These are phyloP conservation scores for Scheffersomyces coipomensis DNA, from an alignment of 805 yeast species.

Conservation along the genomic window DNA sequence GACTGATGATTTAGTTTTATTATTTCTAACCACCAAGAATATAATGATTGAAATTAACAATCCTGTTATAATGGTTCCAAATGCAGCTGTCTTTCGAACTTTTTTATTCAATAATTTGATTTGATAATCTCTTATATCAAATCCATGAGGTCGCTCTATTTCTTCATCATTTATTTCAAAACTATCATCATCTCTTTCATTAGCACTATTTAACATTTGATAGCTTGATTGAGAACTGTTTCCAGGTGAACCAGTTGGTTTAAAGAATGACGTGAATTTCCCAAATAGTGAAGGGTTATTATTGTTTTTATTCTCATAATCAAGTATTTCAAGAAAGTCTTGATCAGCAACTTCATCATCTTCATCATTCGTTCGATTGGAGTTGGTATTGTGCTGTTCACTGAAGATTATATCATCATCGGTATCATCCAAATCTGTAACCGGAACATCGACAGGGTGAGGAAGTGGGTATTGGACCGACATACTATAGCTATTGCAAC, in stretches of 20 bases:
- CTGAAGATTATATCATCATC: slow-evolving; percentile 32
- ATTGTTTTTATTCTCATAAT: slow-evolving; percentile 16
- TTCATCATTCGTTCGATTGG: neutral
- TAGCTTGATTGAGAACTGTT: neutral
- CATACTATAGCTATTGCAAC: too few species aligned
- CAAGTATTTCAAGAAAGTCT: slow-evolving; percentile 18
- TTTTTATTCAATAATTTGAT: slow-evolving; percentile 22
- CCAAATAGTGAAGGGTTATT: neutral
- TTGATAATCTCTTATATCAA: slow-evolving; percentile 21
- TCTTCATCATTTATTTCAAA: slow-evolving; percentile 16
- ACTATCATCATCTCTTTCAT: slow-evolving; percentile 4
- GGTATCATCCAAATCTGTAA: slow-evolving; percentile 51
- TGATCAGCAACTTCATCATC: neutral
- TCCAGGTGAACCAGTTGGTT: neutral
- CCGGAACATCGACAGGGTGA: slow-evolving; percentile 52
- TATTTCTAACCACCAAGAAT: slow-evolving; percentile 1
- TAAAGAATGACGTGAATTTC: slow-evolving; percentile 3
- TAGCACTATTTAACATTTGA: slow-evolving; percentile 7
- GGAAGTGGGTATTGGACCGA: slow-evolving; percentile 17
- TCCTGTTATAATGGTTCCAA: slow-evolving; percentile 6
- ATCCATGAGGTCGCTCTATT: neutral
- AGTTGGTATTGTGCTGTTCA: slow-evolving; percentile 10
- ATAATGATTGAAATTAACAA: slow-evolving; percentile 4
- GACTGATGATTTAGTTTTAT: neutral
- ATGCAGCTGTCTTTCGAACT: slow-evolving; percentile 13